phyloP scores from a whole-genome alignment of 1,284 basidiomycete species.

The Boletus semigastroideus region DNA sequence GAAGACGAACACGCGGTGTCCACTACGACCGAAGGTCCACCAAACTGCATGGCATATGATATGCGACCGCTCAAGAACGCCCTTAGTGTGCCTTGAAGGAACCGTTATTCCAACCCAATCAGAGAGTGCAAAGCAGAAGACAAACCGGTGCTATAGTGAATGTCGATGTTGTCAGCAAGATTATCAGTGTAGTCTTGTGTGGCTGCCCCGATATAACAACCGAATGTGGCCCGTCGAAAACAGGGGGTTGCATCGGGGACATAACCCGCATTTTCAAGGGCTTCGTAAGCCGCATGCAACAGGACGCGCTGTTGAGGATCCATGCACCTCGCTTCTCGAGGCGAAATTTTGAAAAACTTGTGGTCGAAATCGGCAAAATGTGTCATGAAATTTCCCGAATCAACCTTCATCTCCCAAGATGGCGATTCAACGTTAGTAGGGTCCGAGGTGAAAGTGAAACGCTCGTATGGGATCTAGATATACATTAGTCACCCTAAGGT shows the following conservation, averaged over 20 bases:
- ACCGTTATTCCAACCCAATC: constrained; percentile 5
- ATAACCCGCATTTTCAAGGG: constrained; percentile 69
- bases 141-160: constrained; percentile 71
- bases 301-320: constrained; percentile 73
- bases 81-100: constrained; percentile 54
- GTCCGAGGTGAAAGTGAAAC: constrained; percentile 53
- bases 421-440: constrained; percentile 23
- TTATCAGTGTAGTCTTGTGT: constrained; percentile 71
- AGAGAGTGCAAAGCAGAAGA: constrained; percentile 10
- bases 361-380: constrained; percentile 62
- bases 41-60: constrained; percentile 63
- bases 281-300: constrained; percentile 63
- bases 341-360: constrained; percentile 68
- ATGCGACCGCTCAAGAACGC: constrained; percentile 71
- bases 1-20: constrained; percentile 77
- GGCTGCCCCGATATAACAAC: constrained; percentile 64
- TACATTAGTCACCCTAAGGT: constrained; percentile 5
- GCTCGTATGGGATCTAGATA: constrained; percentile 54
- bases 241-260: constrained; percentile 55
- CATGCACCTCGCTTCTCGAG: constrained; percentile 70
- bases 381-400: constrained; percentile 63
- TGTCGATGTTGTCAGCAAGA: constrained; percentile 58
- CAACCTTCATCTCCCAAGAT: constrained; percentile 46
- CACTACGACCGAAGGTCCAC: constrained; percentile 67
- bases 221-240: constrained; percentile 54